Percentiles rank a stretch among this genome's conserved stretches.
These are phyloP conservation scores for Linum trigynum DNA, from an alignment of 345 rosid genomes.

Conservation along the genomic window DNA sequence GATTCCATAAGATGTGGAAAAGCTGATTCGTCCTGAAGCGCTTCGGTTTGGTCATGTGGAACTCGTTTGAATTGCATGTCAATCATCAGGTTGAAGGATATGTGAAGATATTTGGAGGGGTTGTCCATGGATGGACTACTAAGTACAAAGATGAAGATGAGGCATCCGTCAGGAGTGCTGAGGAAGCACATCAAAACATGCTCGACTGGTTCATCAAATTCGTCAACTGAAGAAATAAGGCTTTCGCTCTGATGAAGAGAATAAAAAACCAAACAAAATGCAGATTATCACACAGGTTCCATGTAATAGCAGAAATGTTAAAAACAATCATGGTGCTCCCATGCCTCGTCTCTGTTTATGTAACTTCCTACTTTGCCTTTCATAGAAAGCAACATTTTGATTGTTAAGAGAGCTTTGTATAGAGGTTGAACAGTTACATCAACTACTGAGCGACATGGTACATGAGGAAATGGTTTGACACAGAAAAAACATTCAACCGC, in stretches of 20 bases:
- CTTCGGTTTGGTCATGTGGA: background rate
- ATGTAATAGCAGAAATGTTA: background rate
- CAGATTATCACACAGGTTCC: background rate
- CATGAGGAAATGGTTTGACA: background rate
- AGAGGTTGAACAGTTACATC: slow-evolving; percentile 17
- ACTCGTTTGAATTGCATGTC: background rate
- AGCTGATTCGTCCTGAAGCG: background rate
- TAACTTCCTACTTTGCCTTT: background rate
- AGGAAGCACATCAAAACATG: slow-evolving; percentile 24
- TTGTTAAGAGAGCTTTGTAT: slow-evolving; percentile 12
- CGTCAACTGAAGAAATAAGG: slow-evolving; percentile 14
- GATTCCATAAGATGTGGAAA: background rate
- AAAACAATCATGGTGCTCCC: background rate
- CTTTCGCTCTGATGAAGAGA: too few species aligned
- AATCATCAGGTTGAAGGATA: slow-evolving; percentile 13
- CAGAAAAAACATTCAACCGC: slow-evolving; percentile 40
- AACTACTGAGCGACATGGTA: slow-evolving; percentile 11
- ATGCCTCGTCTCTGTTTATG: background rate
- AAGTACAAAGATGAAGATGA: slow-evolving; percentile 21
- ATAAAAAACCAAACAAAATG: background rate
- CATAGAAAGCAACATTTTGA: slow-evolving; percentile 7
- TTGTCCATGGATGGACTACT: slow-evolving; percentile 26
- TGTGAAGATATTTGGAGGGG: slow-evolving; percentile 27
- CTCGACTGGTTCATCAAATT: slow-evolving; percentile 23
- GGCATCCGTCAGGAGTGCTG: slow-evolving; percentile 18